phyloP scores from a whole-genome alignment of 2,329 filamentous ascomycete genomes.

The Didymellaceae sp. region DNA sequence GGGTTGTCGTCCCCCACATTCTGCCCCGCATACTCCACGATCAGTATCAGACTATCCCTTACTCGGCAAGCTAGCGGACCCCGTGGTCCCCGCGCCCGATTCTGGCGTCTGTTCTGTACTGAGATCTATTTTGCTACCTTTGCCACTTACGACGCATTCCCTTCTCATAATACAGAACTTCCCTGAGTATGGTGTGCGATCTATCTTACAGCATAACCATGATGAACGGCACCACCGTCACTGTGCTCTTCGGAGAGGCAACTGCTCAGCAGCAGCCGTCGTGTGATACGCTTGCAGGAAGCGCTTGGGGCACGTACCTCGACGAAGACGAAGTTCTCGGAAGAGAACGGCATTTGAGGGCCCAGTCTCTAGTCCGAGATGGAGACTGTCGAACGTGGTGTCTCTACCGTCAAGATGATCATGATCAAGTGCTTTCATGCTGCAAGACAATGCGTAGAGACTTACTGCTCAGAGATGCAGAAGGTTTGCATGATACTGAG shows the following conservation, averaged over 20 bases:
- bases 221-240: not conserved
- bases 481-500: not conserved
- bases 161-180: too few species aligned
- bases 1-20: not conserved
- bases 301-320: conserved; percentile 3
- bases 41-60: not conserved
- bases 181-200: too few species aligned
- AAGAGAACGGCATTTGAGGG: not conserved
- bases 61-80: not conserved
- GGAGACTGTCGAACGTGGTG: conserved; percentile 13
- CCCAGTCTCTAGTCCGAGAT: not conserved
- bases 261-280: conserved; percentile 1
- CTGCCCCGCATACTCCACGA: not conserved
- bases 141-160: not conserved
- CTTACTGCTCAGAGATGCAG: not conserved
- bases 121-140: too few species aligned
- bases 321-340: conserved; percentile 5
- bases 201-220: not conserved
- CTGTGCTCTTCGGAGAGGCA: conserved; percentile 7
- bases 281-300: conserved; percentile 6
- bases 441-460: conserved; percentile 8
- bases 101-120: not conserved
- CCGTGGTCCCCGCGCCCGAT: conserved; percentile 1
- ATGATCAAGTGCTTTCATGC: not conserved
- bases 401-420: conserved; percentile 1